Evolutionary conservation across 2,329 filamentous ascomycete genomes (phyloP), one percentile per base, ranked within the genome.

Genomic region (Trichoderma sp.): DNA sequence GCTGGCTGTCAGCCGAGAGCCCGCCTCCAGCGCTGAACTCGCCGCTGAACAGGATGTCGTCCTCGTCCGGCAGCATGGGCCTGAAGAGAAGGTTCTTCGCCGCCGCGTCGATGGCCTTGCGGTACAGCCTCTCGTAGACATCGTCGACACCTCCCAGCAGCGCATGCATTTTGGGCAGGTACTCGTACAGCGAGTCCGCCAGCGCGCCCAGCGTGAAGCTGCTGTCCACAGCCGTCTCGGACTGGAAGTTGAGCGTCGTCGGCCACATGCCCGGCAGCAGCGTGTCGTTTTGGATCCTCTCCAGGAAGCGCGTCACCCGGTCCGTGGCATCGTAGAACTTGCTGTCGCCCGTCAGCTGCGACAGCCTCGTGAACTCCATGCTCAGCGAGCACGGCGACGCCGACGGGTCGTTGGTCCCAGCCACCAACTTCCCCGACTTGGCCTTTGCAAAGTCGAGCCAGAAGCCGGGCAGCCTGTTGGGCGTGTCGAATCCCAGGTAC

Each of bases 181-280:
- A 88, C 72, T 88, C 85, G 67, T 88, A 88, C 10, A 86, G 72
- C 21, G 84, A 86, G 71, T 88, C 85, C 2, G 83, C 81, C 44
- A 82, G 73, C 1, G 80, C 85, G 17, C 85, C 85, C 2, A 87
- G 75, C 0, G 82, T 83, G 69, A 83, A 87, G 2, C 64, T 74
- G 9, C 77, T 77, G 17, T 69, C 71, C 14, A 76, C 65, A 78
- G 74, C 85, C 14, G 87, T 78, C 55, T 90, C 88, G 67, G 86
- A 79, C 14, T 71, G 71, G 15, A 77, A 74, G 75, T 93, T 85
- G 45, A 95, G 77, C 44, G 79, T 80, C 7, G 85, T 81, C 0
- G 91, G 90, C 90, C 90, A 95, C 80, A 95, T 83, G 3, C 92
- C 91, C 0, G 91, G 91, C 6, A 94, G 75, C n/a, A 78, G 80